Percentiles rank a stretch among this genome's conserved stretches.
These are phyloP conservation scores for Blastocystis sp. DNA, from an alignment of 352 stramenopile genomes.

Conservation along the genomic window DNA sequence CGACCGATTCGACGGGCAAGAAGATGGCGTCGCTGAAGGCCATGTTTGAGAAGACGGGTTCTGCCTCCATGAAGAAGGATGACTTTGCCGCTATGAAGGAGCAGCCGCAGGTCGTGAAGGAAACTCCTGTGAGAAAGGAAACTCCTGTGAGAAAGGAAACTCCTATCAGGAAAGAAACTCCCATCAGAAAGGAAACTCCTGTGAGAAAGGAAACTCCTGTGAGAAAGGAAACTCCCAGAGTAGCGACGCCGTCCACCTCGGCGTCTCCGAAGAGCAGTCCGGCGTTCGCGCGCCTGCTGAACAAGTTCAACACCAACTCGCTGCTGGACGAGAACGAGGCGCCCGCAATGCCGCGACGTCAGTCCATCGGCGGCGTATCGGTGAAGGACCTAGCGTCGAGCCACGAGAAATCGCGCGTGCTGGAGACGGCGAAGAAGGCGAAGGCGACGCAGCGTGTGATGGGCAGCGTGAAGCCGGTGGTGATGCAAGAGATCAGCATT, in stretches of 20 bases:
- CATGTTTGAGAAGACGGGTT: constrained; percentile 30
- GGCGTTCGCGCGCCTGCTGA: constrained; percentile 11
- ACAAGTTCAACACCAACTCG: background rate
- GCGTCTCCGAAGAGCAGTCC: background rate
- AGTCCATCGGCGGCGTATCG: constrained; percentile 31
- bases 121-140: background rate
- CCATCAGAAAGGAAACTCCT: background rate
- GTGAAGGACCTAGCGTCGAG: constrained; percentile 37
- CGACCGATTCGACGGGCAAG: background rate
- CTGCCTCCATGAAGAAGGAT: background rate
- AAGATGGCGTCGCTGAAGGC: constrained; percentile 50
- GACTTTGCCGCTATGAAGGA: background rate
- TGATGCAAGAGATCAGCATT: constrained; percentile 48
- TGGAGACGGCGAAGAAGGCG: background rate
- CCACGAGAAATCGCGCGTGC: constrained; percentile 13
- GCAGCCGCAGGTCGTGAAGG: background rate
- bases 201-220: background rate
- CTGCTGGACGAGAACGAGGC: background rate
- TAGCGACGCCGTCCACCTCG: background rate
- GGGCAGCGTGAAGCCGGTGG: constrained; percentile 32
- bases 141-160: background rate
- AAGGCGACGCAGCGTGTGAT: background rate
- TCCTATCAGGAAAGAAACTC: background rate
- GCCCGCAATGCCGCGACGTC: constrained; percentile 33
- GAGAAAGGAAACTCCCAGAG: background rate